These are phyloP conservation scores for Fusarium tuaranense DNA, from an alignment of 2,329 filamentous ascomycete genomes.

Conservation along the genomic window DNA sequence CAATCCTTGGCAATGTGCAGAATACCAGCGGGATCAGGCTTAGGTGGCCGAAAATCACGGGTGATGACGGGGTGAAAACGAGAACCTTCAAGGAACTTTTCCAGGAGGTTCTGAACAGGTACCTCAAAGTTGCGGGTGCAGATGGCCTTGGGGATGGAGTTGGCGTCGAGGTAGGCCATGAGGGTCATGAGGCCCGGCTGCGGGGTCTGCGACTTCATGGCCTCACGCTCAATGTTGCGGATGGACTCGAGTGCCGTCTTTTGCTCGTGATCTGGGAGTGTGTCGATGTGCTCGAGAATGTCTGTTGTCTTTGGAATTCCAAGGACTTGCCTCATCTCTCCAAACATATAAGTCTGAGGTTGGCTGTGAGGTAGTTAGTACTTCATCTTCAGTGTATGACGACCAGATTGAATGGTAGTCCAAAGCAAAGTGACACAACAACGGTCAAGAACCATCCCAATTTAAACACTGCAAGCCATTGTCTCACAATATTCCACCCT, in stretches of 20 bases:
- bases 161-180: slow-evolving; percentile 83
- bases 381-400: background rate
- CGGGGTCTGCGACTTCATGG: slow-evolving; percentile 83
- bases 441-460: background rate
- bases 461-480: background rate
- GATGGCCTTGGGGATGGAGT: slow-evolving; percentile 79
- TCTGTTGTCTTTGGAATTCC: slow-evolving; percentile 79
- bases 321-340: slow-evolving; percentile 82
- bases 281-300: slow-evolving; percentile 89
- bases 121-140: slow-evolving; percentile 94
- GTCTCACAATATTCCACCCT: background rate
- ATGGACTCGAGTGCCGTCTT: slow-evolving; percentile 78
- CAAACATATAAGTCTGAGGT: slow-evolving; percentile 97
- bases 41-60: slow-evolving; percentile 83
- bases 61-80: slow-evolving; percentile 85
- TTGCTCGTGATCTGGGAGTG: slow-evolving; percentile 71
- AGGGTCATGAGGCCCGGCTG: slow-evolving; percentile 83
- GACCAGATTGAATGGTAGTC: background rate
- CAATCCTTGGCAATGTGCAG: slow-evolving; percentile 85
- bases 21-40: slow-evolving; percentile 90
- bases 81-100: slow-evolving; percentile 76
- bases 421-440: background rate
- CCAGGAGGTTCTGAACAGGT: slow-evolving; percentile 79
- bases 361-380: slow-evolving; percentile 63
- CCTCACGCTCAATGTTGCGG: slow-evolving; percentile 80